Conservation (phyloP, 225 moss, liverwort and hornwort species). For the Bryoerythrophyllum caledonicum region DNA sequence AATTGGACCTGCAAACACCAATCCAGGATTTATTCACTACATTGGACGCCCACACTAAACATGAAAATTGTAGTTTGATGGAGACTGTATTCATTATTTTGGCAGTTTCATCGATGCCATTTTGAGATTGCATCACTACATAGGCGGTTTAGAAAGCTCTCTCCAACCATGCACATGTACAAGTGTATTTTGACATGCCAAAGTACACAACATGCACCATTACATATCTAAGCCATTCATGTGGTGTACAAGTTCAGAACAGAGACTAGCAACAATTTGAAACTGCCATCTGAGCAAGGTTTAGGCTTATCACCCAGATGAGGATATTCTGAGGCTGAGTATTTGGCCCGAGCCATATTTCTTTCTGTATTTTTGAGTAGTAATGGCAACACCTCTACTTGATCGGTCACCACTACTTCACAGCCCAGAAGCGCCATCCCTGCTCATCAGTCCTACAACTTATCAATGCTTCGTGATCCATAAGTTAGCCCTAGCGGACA, state of each 20-base stretch:
- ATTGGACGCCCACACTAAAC: no score
- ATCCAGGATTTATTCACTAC: no score
- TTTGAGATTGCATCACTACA: no score
- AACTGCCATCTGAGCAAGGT: not conserved
- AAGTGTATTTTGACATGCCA: no score
- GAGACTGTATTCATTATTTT: no score
- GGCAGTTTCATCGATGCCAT: no score
- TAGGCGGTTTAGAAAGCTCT: no score
- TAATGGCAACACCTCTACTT: conserved; percentile 54
- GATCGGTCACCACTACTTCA: conserved; percentile 46
- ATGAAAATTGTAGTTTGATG: no score
- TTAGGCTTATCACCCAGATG: conserved; percentile 43
- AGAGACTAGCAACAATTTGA: not conserved
- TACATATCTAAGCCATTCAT: conserved; percentile 14
- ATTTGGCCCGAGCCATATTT: conserved; percentile 60
- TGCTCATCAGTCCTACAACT: conserved; percentile 19
- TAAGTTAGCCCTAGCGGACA: not conserved
- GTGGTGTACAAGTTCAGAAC: conserved; percentile 10
- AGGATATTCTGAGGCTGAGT: conserved; percentile 47
- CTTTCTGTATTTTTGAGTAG: conserved; percentile 65
- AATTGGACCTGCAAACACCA: conserved; percentile 45
- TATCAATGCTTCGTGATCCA: not conserved
- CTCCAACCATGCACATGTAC: no score
- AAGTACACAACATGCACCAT: conserved; percentile 4
- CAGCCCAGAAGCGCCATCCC: conserved; percentile 77